Evolutionary conservation across 129 eudicot genomes (phyloP), one percentile per base, ranked within the genome.

Genomic region (Lonicera japonica): DNA sequence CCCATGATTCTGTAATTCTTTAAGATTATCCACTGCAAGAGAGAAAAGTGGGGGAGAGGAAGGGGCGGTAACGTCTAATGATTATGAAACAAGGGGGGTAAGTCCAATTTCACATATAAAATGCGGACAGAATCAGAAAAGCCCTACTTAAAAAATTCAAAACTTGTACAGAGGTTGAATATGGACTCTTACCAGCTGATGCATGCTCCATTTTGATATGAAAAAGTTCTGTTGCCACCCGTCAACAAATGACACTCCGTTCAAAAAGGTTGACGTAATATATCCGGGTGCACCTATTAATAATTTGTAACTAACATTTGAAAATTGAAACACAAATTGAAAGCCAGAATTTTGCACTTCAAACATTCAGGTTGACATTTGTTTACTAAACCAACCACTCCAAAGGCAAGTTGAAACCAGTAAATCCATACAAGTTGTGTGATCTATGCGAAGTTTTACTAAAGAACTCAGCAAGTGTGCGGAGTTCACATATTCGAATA

Each of bases 191-290:
- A 94, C 99, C 99, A 94, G 73, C 74, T 94, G 99, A 64, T 94
- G 99, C 96, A 94, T 88, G 73, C 91, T 89, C 99, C 99, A 94
- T 70, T 94, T 94, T 39, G 96, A 83, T 68, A 94, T 80, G 54
- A 94, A 94, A 67, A 94, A 94, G 38, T 88, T 83, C 68, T 83
- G 83, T 46, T 85, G 80, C 99, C 96, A 94, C 60, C 99, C 99
- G 0, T 82, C 78, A 24, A 94, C 96, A 73, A 94, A 94, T 25
- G 99, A 88, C 75, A 70, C 66, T 48, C 99, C 99, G 61, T 94
- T 94, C 75, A 94, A 57, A 21, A 94, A 72, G 46, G 96, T 62
- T 56, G 99, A 88, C 57, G 89, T 83, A 34, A 94, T 77, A 69
- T 94, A 94, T 71, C 99, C 99, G 67, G 99, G 99, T 40, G 99